These are phyloP conservation scores for Dendrostoma leiphaemia DNA, from an alignment of 2,329 filamentous ascomycete genomes.

Conservation along the genomic window DNA sequence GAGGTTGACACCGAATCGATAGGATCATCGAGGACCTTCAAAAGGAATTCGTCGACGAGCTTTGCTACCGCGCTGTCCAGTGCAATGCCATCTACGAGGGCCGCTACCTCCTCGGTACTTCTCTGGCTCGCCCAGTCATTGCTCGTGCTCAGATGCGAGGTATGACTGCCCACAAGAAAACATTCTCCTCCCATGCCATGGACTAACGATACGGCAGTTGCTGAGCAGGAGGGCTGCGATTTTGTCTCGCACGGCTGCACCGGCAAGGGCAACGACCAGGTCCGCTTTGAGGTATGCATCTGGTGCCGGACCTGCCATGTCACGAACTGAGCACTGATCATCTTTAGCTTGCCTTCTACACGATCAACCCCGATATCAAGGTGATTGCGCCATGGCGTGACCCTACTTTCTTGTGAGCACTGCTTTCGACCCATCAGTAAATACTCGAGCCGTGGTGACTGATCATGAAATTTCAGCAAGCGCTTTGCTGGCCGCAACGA, in stretches of 20 bases:
- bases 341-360: slow-evolving; percentile 32
- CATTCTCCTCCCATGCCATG: too few relatives aligned
- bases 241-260: slow-evolving; percentile 52
- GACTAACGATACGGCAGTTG: slow-evolving; percentile 40
- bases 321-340: slow-evolving; percentile 12
- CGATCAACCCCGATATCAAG: slow-evolving; percentile 59
- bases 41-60: slow-evolving; percentile 74
- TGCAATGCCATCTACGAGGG: slow-evolving; percentile 69
- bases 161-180: background rate
- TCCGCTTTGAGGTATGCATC: slow-evolving; percentile 53
- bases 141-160: slow-evolving; percentile 59
- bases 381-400: slow-evolving; percentile 75
- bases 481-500: slow-evolving; percentile 67
- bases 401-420: slow-evolving; percentile 56
- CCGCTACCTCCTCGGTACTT: slow-evolving; percentile 47
- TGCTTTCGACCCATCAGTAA: too few relatives aligned
- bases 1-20: slow-evolving; percentile 33
- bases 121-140: slow-evolving; percentile 68
- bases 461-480: slow-evolving; percentile 33
- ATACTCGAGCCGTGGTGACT: background rate
- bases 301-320: background rate
- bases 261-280: slow-evolving; percentile 55
- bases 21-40: slow-evolving; percentile 61
- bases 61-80: slow-evolving; percentile 77
- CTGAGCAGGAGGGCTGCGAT: slow-evolving; percentile 58